Evolutionary conservation across 495 filamentous ascomycete species (phyloP).

Genomic region (Podospora didyma): DNA sequence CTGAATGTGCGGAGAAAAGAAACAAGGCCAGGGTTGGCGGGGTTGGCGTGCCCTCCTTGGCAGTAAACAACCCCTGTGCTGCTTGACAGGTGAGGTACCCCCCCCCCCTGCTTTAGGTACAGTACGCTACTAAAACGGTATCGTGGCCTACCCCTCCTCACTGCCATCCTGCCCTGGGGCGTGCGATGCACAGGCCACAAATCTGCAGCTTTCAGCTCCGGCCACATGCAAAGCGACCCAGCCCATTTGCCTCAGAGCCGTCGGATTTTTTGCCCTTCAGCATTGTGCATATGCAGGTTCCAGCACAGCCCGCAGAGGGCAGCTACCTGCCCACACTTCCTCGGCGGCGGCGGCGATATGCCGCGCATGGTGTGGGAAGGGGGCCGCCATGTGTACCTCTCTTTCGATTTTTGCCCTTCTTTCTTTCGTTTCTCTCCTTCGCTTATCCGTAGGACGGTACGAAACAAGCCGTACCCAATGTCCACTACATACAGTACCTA

Average conservation of each 20-base stretch:
- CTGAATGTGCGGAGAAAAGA: too few relatives aligned
- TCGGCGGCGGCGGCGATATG: slow-evolving; percentile 11
- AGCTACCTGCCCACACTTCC: not conserved
- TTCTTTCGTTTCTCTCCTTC: not conserved
- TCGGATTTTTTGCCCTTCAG: slow-evolving; percentile 30
- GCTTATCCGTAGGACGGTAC: not conserved
- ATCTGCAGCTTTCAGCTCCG: slow-evolving; percentile 46
- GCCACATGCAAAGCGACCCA: slow-evolving; percentile 27
- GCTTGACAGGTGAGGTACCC: too few relatives aligned
- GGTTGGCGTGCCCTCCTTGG: not conserved
- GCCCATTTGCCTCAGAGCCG: slow-evolving; percentile 32
- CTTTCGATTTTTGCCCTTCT: too few relatives aligned
- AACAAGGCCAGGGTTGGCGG: not conserved
- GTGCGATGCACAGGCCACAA: slow-evolving; percentile 36
- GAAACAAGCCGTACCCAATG: too few relatives aligned
- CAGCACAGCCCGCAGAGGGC: slow-evolving; percentile 39
- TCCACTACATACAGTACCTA: too few relatives aligned
- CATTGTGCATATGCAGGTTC: slow-evolving; percentile 41
- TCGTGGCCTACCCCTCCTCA: too few relatives aligned
- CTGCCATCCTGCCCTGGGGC: too few relatives aligned
- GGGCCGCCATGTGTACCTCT: too few relatives aligned
- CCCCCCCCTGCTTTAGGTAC: too few relatives aligned
- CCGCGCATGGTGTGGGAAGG: not conserved
- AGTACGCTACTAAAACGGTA: too few relatives aligned
- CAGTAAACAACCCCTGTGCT: not conserved